These are phyloP conservation scores for Paecilomyces niveus DNA, from an alignment of 2,329 filamentous ascomycete genomes.

Conservation along the genomic window DNA sequence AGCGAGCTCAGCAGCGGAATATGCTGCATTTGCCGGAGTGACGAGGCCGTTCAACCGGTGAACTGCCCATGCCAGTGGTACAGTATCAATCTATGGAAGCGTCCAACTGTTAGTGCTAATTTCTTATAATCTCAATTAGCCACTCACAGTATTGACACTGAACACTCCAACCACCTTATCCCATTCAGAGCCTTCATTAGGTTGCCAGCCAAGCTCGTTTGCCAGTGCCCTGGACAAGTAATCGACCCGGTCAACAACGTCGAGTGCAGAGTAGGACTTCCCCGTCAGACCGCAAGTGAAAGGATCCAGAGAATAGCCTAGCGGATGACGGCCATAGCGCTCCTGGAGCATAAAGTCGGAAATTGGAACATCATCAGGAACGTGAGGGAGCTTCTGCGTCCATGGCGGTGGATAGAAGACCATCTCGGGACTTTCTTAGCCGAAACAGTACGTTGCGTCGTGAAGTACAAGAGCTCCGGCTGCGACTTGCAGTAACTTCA, in stretches of 20 bases:
- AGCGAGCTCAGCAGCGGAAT: constrained; percentile 61
- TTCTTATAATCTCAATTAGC: neutral
- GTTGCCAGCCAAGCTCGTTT: constrained; percentile 63
- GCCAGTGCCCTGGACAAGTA: constrained; percentile 60
- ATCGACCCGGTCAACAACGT: constrained; percentile 61
- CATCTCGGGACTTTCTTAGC: constrained; percentile 24
- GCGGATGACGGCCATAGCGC: constrained; percentile 57
- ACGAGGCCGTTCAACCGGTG: constrained; percentile 69
- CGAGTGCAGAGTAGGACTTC: constrained; percentile 54
- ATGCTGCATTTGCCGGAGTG: constrained; percentile 68
- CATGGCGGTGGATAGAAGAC: constrained; percentile 38
- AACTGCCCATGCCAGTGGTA: constrained; percentile 65
- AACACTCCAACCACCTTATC: constrained; percentile 73
- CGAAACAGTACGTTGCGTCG: neutral
- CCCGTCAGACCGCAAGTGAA: constrained; percentile 73
- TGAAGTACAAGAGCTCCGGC: neutral
- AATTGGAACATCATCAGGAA: constrained; percentile 68
- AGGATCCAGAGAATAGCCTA: constrained; percentile 58
- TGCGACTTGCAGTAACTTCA: neutral
- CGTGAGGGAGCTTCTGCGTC: constrained; percentile 41
- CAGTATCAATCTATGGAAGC: constrained; percentile 58
- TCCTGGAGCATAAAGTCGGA: constrained; percentile 72
- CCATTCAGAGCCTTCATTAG: constrained; percentile 67
- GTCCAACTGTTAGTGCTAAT: neutral
- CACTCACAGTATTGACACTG: constrained; percentile 67